These are phyloP conservation scores for Posidonia australis DNA, from an alignment of 106 monocot species.

Conservation along the genomic window DNA sequence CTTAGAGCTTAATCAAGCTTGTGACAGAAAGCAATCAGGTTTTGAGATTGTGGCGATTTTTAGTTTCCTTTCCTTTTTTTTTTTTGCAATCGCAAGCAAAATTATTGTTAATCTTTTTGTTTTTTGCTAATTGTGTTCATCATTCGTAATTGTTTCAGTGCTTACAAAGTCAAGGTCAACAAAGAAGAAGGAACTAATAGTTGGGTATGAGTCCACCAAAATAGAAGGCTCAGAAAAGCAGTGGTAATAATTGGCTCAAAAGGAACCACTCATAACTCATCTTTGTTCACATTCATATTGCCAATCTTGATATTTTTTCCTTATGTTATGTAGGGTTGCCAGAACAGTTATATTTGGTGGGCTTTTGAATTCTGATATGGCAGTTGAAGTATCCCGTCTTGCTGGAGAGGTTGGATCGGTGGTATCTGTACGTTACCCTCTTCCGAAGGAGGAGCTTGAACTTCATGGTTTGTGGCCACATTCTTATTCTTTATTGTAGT, in stretches of 20 bases:
- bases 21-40: constrained; percentile 4
- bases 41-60: neutral
- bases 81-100: neutral
- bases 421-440: constrained; percentile 52
- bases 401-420: constrained; percentile 68
- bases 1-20: neutral
- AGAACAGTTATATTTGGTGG: constrained; percentile 85
- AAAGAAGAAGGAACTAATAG: constrained; percentile 7
- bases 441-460: constrained; percentile 71
- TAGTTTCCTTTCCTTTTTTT: neutral
- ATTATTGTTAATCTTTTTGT: neutral
- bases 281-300: neutral
- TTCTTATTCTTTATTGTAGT: neutral
- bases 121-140: neutral
- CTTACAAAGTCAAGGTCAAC: no score
- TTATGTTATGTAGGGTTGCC: constrained; percentile 51
- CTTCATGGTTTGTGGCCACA: constrained; percentile 48
- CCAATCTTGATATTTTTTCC: neutral
- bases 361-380: constrained; percentile 56
- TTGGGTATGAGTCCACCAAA: neutral
- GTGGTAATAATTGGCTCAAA: constrained; percentile 1
- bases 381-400: constrained; percentile 54
- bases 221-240: constrained; percentile 10
- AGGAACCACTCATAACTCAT: neutral
- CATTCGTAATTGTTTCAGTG: neutral